phyloP scores from a whole-genome alignment of 1,284 basidiomycete species.

The Puccinia novopanici region DNA sequence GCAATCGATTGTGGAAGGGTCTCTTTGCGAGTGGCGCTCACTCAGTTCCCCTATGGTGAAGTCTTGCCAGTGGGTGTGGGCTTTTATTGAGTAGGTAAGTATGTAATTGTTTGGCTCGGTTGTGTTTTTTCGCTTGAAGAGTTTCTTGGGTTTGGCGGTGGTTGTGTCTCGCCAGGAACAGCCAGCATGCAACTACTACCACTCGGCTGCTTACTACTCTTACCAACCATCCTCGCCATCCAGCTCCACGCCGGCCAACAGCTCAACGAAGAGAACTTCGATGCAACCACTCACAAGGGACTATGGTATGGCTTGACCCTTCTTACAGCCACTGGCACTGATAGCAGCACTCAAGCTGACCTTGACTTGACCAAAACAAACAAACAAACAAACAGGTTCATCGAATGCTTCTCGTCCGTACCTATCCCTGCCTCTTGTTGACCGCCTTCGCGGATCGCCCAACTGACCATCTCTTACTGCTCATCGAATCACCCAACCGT shows the following conservation, averaged over 20 bases:
- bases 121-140: neutral
- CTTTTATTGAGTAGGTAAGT: too few relatives aligned
- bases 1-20: too few relatives aligned
- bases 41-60: too few relatives aligned
- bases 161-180: too few relatives aligned
- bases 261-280: constrained; percentile 37
- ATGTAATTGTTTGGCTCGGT: neutral
- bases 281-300: constrained; percentile 14
- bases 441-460: too few relatives aligned
- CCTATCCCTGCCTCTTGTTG: neutral
- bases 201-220: neutral
- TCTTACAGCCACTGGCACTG: neutral
- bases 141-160: too few relatives aligned
- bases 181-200: neutral
- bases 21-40: too few relatives aligned
- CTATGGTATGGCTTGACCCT: constrained; percentile 19
- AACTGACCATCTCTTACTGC: neutral
- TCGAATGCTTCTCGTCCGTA: constrained; percentile 49
- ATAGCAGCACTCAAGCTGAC: neutral
- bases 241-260: constrained; percentile 38
- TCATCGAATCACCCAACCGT: neutral
- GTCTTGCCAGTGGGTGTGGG: too few relatives aligned
- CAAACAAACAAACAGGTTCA: constrained; percentile 24
- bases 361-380: neutral
- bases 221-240: neutral